A percentile compares a stretch with the other conserved stretches of the same genome.
These are phyloP conservation scores for Chaetomium sp. DNA, from an alignment of 2,329 filamentous ascomycete genomes.

Conservation along the genomic window DNA sequence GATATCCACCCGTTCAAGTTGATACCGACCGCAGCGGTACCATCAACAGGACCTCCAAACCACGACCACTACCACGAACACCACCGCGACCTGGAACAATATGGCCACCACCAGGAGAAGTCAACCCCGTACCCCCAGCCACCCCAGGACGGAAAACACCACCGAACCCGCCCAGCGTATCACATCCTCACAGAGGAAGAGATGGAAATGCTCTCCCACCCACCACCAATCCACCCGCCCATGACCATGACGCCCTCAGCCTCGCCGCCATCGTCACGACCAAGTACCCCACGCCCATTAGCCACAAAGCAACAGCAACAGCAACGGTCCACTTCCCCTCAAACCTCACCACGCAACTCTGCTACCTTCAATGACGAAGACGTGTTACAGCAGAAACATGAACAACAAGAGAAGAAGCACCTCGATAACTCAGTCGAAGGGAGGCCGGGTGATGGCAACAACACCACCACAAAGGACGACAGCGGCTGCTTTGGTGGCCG, in stretches of 20 bases:
- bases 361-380: too few species aligned
- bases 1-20: too few species aligned
- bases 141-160: neutral
- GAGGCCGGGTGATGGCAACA: neutral
- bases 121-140: neutral
- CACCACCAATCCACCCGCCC: neutral
- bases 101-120: neutral
- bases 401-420: too few species aligned
- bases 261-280: neutral
- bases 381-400: too few species aligned
- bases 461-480: neutral
- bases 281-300: neutral
- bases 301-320: neutral
- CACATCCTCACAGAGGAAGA: slow-evolving; percentile 10
- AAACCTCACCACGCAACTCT: too few species aligned
- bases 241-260: neutral
- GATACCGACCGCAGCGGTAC: neutral
- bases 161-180: neutral
- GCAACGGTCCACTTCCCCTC: too few species aligned
- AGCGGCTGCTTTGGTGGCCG: neutral
- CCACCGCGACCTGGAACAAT: neutral
- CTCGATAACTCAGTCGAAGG: too few species aligned
- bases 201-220: slow-evolving; percentile 10
- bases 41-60: slow-evolving; percentile 4
- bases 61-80: slow-evolving; percentile 3